Evolutionary conservation across 768 basidiomycete genomes (phyloP).

Genomic region (Sutorius australiensis): DNA sequence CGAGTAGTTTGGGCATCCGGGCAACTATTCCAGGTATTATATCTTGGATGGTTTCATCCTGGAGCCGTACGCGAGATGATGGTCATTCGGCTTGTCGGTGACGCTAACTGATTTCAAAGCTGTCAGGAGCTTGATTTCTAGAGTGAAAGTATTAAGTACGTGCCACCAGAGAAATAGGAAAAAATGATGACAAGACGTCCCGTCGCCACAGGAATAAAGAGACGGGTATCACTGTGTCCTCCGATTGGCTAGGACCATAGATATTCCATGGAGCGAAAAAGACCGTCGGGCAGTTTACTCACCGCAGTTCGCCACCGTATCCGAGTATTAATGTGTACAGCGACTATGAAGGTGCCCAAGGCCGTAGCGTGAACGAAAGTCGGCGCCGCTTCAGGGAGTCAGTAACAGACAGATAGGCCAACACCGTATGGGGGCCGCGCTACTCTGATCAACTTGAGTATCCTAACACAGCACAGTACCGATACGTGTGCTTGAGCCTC

Average conservation of each 20-base stretch:
- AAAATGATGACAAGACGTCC: not conserved
- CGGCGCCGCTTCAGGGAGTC: too few relatives aligned
- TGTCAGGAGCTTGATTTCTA: too few relatives aligned
- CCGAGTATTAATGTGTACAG: too few relatives aligned
- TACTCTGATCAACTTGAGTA: too few relatives aligned
- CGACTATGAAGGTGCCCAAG: too few relatives aligned
- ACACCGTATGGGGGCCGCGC: too few relatives aligned
- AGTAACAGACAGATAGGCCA: too few relatives aligned
- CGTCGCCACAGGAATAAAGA: too few relatives aligned
- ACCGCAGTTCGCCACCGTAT: not conserved
- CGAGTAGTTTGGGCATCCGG: not conserved
- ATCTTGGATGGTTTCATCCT: conserved; percentile 11
- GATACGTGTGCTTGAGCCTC: too few relatives aligned
- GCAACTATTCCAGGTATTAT: conserved; percentile 5
- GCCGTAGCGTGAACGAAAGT: too few relatives aligned
- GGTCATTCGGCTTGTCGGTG: not conserved
- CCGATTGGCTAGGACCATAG: not conserved
- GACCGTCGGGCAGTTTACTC: too few relatives aligned
- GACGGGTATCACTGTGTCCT: not conserved
- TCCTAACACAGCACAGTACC: too few relatives aligned
- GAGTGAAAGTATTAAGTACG: not conserved
- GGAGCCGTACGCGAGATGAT: conserved; percentile 3
- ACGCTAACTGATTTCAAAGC: conserved; percentile 1
- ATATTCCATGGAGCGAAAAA: not conserved
- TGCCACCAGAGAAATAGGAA: not conserved